These are phyloP conservation scores for Venturia asperata DNA, from an alignment of 2,329 filamentous ascomycete genomes.

Conservation along the genomic window DNA sequence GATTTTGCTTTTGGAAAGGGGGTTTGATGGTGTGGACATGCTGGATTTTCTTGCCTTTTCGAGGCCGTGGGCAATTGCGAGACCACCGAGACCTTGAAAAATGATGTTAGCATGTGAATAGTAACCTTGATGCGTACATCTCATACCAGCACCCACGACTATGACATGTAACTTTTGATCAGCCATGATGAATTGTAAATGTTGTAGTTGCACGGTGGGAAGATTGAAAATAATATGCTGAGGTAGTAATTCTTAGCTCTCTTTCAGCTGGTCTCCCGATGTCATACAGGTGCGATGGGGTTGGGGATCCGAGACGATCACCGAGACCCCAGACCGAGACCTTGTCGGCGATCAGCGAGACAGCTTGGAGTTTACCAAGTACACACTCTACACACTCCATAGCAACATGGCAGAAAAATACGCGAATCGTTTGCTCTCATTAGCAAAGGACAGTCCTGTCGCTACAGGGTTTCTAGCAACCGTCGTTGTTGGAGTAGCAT, in stretches of 20 bases:
- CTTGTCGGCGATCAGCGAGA: not conserved
- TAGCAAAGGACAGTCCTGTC: not conserved
- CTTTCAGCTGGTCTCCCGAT: not conserved
- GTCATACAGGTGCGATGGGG: not conserved
- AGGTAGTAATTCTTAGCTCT: not conserved
- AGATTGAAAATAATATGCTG: not conserved
- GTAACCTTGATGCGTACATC: not conserved
- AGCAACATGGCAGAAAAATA: not conserved
- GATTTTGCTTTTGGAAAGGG: not conserved
- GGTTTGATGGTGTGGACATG: not conserved
- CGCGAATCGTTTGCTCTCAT: not conserved
- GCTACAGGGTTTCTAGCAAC: constrained; percentile 12
- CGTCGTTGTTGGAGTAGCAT: constrained; percentile 10
- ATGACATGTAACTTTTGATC: constrained; percentile 18
- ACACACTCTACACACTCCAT: not conserved
- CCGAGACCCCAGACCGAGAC: not conserved
- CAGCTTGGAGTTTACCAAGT: not conserved
- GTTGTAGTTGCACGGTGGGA: not conserved
- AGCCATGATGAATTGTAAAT: not conserved
- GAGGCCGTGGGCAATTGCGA: constrained; percentile 18
- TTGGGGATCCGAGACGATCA: constrained; percentile 6
- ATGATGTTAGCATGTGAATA: not conserved
- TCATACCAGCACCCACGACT: constrained; percentile 17
- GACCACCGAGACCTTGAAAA: constrained; percentile 17
- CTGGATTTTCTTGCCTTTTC: constrained; percentile 13